A percentile compares a stretch with the other conserved stretches of the same genome.
Conservation (phyloP, 202 grass and related monocot species). For the Hordeum pubiflorum region DNA sequence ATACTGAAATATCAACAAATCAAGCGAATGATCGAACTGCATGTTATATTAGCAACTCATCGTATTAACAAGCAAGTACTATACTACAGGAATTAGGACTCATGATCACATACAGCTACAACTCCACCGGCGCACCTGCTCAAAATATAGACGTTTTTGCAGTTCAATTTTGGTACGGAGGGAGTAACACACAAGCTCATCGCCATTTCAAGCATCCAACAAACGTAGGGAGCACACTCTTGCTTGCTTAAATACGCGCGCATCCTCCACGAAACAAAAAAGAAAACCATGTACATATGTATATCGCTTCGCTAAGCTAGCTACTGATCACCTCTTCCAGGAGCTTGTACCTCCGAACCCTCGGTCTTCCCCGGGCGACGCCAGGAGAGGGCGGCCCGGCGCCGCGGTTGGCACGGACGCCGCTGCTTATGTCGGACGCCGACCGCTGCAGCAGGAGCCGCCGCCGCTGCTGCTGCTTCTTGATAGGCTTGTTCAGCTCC, state of each 20-base stretch:
- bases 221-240: neutral
- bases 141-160: no score
- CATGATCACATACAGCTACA: neutral
- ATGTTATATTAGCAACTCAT: conserved; percentile 3
- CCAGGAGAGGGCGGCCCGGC: conserved; percentile 33
- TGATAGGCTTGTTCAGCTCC: conserved; percentile 69
- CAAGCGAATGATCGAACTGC: neutral
- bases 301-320: neutral
- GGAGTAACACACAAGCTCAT: no score
- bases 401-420: conserved; percentile 31
- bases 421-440: conserved; percentile 53
- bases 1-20: neutral
- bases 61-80: neutral
- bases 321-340: conserved; percentile 83
- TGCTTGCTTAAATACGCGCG: neutral
- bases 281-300: neutral
- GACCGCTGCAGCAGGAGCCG: conserved; percentile 55
- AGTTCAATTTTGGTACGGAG: no score
- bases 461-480: conserved; percentile 46
- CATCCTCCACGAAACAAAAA: neutral
- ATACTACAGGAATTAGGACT: neutral
- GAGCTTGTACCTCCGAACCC: conserved; percentile 83
- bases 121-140: neutral
- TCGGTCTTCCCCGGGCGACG: conserved; percentile 54
- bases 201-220: no score